Conservation (phyloP, 2,329 filamentous ascomycete genomes). For the Fusarium subtropicale region DNA sequence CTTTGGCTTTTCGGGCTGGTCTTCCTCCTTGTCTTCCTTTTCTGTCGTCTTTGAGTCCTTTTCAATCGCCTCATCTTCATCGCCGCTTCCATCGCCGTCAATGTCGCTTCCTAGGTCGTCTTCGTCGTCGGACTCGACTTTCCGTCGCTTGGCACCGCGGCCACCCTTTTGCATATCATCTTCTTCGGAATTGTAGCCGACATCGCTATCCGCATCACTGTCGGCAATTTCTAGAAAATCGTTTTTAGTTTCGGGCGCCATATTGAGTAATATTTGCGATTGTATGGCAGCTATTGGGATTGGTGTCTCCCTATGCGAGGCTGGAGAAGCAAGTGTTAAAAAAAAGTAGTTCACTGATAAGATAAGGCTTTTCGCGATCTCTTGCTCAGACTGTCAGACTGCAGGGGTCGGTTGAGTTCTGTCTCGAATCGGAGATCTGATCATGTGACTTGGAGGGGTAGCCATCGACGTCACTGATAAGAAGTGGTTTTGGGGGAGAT, state of each 20-base stretch:
- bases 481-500: neutral
- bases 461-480: conserved; percentile 32
- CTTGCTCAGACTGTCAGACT: neutral
- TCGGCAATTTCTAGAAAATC: conserved; percentile 73
- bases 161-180: conserved; percentile 75
- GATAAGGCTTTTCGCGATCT: conserved; percentile 37
- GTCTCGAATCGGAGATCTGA: neutral
- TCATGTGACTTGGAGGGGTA: conserved; percentile 42
- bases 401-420: neutral
- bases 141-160: conserved; percentile 72
- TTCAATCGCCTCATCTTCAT: conserved; percentile 50
- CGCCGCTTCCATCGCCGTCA: conserved; percentile 52
- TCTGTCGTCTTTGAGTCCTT: conserved; percentile 42
- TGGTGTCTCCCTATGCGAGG: conserved; percentile 12
- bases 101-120: conserved; percentile 54
- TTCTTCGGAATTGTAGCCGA: conserved; percentile 76
- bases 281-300: conserved; percentile 14
- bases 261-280: conserved; percentile 49
- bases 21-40: conserved; percentile 34
- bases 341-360: conserved; percentile 46
- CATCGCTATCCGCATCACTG: conserved; percentile 68
- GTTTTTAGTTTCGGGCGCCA: conserved; percentile 77
- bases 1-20: conserved; percentile 40
- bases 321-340: conserved; percentile 17
- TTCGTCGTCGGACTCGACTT: conserved; percentile 59